phyloP scores from a whole-genome alignment of 257 asterid genomes.

The Solanum megistacrolobum region DNA sequence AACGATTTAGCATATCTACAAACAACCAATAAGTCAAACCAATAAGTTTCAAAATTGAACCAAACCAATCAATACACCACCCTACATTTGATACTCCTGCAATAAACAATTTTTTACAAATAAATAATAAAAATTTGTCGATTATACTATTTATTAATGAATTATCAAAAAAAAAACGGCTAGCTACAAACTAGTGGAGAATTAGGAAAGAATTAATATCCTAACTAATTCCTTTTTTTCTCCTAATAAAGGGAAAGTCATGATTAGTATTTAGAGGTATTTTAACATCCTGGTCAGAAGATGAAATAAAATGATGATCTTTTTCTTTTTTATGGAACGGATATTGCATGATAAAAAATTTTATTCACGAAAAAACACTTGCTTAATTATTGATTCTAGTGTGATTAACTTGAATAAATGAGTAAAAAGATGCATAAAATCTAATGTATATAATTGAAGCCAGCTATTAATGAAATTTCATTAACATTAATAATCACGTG shows the following conservation, averaged over 20 bases:
- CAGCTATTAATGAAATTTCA: background rate
- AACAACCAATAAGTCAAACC: background rate
- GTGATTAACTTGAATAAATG: background rate
- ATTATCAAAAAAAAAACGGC: background rate
- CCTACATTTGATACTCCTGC: background rate
- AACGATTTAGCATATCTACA: no score
- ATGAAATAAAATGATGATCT: background rate
- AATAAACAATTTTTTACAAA: background rate
- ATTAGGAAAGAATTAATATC: background rate
- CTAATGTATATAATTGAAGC: no score
- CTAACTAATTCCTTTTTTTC: background rate
- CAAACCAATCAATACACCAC: no score
- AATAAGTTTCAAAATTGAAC: no score
- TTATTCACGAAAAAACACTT: background rate
- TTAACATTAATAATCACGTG: background rate
- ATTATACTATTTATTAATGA: no score
- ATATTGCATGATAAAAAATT: background rate
- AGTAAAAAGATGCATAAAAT: background rate
- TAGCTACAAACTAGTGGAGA: background rate
- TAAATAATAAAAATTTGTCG: background rate
- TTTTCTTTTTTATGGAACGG: background rate
- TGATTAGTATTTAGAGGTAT: background rate
- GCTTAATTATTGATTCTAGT: background rate
- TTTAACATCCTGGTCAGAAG: background rate
- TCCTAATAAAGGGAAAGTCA: background rate